phyloP scores from a whole-genome alignment of 495 filamentous ascomycete species.

The Xylaria sp. region DNA sequence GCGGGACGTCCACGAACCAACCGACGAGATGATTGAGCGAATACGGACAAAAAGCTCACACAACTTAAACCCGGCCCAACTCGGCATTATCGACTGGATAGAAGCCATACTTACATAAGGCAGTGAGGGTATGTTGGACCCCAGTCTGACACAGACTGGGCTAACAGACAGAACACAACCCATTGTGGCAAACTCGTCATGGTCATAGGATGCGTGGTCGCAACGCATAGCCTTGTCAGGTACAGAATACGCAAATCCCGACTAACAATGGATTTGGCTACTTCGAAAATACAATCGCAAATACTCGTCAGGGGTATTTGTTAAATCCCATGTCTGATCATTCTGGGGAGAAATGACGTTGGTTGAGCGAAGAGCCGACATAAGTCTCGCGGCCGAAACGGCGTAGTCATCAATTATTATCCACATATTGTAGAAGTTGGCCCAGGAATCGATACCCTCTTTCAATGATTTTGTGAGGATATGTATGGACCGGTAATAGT shows the following conservation, averaged over 20 bases:
- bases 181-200: background rate
- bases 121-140: background rate
- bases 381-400: background rate
- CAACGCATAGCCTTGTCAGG: background rate
- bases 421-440: background rate
- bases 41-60: background rate
- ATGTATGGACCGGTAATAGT: background rate
- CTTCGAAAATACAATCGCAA: background rate
- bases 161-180: background rate
- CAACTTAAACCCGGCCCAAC: background rate
- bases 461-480: constrained; percentile 1
- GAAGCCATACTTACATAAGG: background rate
- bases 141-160: background rate
- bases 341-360: background rate
- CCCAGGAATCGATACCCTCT: background rate
- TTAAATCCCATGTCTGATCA: background rate
- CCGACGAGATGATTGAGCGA: background rate
- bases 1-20: background rate
- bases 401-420: background rate
- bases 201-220: background rate
- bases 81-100: background rate
- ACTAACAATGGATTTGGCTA: too few species aligned
- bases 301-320: background rate
- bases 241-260: background rate
- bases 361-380: background rate